Conservation (phyloP, 805 yeast genomes). For the Yamadazyma laniorum region DNA sequence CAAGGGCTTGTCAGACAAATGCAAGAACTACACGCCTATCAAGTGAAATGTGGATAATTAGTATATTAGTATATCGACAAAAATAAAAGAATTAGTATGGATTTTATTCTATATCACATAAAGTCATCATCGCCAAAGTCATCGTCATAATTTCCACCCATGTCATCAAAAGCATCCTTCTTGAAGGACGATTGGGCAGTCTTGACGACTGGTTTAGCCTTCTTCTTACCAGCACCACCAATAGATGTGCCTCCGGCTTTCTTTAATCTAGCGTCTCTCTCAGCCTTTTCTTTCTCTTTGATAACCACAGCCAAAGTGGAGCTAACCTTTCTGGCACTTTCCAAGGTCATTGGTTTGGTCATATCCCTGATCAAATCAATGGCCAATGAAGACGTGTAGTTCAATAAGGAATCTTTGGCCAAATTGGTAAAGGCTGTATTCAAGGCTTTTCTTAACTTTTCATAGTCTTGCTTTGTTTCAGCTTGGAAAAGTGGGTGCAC, state of each 20-base stretch:
- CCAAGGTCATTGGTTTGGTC: slow-evolving; percentile 75
- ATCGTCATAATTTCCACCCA: slow-evolving; percentile 47
- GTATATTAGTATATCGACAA: not conserved
- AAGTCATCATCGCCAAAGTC: slow-evolving; percentile 81
- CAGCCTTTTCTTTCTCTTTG: slow-evolving; percentile 85
- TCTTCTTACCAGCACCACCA: slow-evolving; percentile 94
- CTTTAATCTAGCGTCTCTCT: slow-evolving; percentile 81
- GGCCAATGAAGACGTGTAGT: slow-evolving; percentile 73
- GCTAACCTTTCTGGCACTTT: slow-evolving; percentile 78
- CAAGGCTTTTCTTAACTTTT: slow-evolving; percentile 46
- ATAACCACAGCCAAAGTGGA: slow-evolving; percentile 78
- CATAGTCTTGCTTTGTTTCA: slow-evolving; percentile 66
- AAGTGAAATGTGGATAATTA: no score
- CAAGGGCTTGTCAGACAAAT: slow-evolving; percentile 13
- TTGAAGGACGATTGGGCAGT: slow-evolving; percentile 53
- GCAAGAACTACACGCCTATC: slow-evolving; percentile 7
- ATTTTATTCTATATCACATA: slow-evolving; percentile 67
- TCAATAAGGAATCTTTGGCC: slow-evolving; percentile 58
- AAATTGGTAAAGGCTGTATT: slow-evolving; percentile 23
- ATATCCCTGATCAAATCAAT: slow-evolving; percentile 85
- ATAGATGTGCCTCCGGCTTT: slow-evolving; percentile 82
- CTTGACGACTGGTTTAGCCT: slow-evolving; percentile 78
- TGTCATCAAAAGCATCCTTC: slow-evolving; percentile 62
- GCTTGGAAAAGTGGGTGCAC: slow-evolving; percentile 84
- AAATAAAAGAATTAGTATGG: not conserved